These are phyloP conservation scores for Luffa aegyptiaca DNA, from an alignment of 306 rosid species.

Conservation along the genomic window DNA sequence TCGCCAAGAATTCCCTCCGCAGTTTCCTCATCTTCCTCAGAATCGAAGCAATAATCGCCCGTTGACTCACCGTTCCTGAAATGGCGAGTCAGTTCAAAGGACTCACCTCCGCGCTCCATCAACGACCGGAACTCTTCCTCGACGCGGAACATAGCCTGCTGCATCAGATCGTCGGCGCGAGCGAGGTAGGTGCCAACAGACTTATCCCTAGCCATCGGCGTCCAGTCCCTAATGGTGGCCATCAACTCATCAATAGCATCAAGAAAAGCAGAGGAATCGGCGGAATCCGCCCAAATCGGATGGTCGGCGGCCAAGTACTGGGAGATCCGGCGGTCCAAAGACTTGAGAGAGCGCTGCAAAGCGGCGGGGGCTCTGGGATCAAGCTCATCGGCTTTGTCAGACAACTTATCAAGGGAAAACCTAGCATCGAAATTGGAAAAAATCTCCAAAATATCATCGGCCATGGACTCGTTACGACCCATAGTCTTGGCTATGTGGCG, in stretches of 20 bases:
- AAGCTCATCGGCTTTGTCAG: constrained; percentile 34
- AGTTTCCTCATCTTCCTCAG: constrained; percentile 50
- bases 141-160: constrained; percentile 80
- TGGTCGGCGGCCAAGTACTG: constrained; percentile 49
- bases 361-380: constrained; percentile 39
- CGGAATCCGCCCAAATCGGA: constrained; percentile 74
- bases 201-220: constrained; percentile 48
- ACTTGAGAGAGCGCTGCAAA: constrained; percentile 55
- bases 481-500: constrained; percentile 94
- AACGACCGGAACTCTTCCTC: constrained; percentile 83
- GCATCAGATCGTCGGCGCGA: constrained; percentile 79
- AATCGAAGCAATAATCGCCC: constrained; percentile 45
- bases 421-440: constrained; percentile 88
- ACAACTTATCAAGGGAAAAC: constrained; percentile 75
- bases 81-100: constrained; percentile 46
- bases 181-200: constrained; percentile 38
- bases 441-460: constrained; percentile 83
- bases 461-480: constrained; percentile 65
- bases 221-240: constrained; percentile 61
- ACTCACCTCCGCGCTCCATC: constrained; percentile 87
- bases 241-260: constrained; percentile 69
- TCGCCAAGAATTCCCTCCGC: constrained; percentile 18
- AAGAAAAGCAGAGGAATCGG: constrained; percentile 61
- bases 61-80: constrained; percentile 34
- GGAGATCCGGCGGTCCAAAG: constrained; percentile 74